Percentiles rank a stretch among this genome's conserved stretches.
phyloP scores from a whole-genome alignment of 2,329 filamentous ascomycete species.

The Escovopsis weberi region DNA sequence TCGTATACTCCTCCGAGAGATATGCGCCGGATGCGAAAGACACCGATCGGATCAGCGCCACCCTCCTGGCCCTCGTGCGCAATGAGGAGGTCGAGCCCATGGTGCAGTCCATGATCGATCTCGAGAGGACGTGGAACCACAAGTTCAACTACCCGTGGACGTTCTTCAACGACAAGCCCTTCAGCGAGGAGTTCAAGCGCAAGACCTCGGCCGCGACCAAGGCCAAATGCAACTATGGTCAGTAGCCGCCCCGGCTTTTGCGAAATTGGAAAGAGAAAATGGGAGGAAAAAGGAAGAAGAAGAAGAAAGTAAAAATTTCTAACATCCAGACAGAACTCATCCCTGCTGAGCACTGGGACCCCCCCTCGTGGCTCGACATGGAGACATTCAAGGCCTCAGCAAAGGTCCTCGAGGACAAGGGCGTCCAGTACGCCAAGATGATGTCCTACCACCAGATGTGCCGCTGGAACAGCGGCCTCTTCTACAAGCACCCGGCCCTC shows the following conservation, averaged over 20 bases:
- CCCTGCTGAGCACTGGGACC: conserved; percentile 88
- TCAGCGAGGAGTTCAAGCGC: conserved; percentile 83
- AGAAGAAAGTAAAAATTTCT: not conserved
- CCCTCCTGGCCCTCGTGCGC: conserved; percentile 77
- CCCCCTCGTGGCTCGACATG: conserved; percentile 81
- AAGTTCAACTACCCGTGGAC: conserved; percentile 99
- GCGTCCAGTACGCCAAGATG: conserved; percentile 81
- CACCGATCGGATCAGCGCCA: conserved; percentile 81
- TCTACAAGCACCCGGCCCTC: conserved; percentile 90
- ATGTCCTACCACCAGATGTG: conserved; percentile 98
- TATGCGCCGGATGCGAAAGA: conserved; percentile 65
- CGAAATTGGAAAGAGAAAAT: too few species aligned
- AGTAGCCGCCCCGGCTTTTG: not conserved
- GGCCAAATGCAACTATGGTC: conserved; percentile 64
- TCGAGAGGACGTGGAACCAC: conserved; percentile 90
- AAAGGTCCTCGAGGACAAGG: conserved; percentile 64
- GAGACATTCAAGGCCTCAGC: conserved; percentile 77
- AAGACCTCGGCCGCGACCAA: conserved; percentile 72
- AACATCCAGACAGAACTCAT: conserved; percentile 50
- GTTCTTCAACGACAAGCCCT: conserved; percentile 94
- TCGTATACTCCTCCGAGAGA: conserved; percentile 59
- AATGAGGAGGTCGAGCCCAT: conserved; percentile 80
- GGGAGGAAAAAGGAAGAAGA: too few species aligned
- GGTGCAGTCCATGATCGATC: conserved; percentile 74
- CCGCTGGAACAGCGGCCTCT: conserved; percentile 95